A percentile compares a stretch with the other conserved stretches of the same genome.
Evolutionary conservation across 2,329 filamentous ascomycete genomes (phyloP).

Genomic region (Calonectria honghensis): DNA sequence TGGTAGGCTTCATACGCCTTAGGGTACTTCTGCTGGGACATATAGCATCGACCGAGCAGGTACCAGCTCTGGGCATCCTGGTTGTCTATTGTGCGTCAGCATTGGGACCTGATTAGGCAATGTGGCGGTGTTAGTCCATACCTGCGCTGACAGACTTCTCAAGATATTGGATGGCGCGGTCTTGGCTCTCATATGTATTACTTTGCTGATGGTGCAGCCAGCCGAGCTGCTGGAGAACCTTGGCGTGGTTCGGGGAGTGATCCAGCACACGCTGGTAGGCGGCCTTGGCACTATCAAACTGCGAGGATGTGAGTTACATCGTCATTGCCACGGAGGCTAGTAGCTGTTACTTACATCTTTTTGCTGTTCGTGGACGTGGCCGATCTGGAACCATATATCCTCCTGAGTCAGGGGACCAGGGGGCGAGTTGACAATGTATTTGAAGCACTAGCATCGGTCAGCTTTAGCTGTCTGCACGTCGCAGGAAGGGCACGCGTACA

Average conservation of each 20-base stretch:
- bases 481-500: slow-evolving; percentile 70
- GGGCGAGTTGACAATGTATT: slow-evolving; percentile 96
- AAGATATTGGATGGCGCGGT: slow-evolving; percentile 96
- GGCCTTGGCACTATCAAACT: slow-evolving; percentile 95
- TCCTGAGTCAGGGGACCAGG: slow-evolving; percentile 95
- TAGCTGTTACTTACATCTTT: slow-evolving; percentile 86
- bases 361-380: slow-evolving; percentile 98
- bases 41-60: slow-evolving; percentile 96
- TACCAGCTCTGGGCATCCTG: slow-evolving; percentile 99
- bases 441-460: slow-evolving; percentile 84
- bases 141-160: slow-evolving; percentile 97
- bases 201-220: slow-evolving; percentile 99
- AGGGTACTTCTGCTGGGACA: slow-evolving; percentile 99
- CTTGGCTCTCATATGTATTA: slow-evolving; percentile 91
- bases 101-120: not conserved
- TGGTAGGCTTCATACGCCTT: slow-evolving; percentile 99
- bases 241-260: slow-evolving; percentile 95
- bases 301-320: slow-evolving; percentile 61
- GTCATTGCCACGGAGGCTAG: not conserved
- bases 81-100: slow-evolving; percentile 78
- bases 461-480: not conserved
- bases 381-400: slow-evolving; percentile 99
- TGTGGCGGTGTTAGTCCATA: slow-evolving; percentile 65
- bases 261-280: slow-evolving; percentile 96
- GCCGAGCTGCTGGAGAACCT: slow-evolving; percentile 97